These are phyloP conservation scores for Penicillium daleae DNA, from an alignment of 495 filamentous ascomycete genomes.

Conservation along the genomic window DNA sequence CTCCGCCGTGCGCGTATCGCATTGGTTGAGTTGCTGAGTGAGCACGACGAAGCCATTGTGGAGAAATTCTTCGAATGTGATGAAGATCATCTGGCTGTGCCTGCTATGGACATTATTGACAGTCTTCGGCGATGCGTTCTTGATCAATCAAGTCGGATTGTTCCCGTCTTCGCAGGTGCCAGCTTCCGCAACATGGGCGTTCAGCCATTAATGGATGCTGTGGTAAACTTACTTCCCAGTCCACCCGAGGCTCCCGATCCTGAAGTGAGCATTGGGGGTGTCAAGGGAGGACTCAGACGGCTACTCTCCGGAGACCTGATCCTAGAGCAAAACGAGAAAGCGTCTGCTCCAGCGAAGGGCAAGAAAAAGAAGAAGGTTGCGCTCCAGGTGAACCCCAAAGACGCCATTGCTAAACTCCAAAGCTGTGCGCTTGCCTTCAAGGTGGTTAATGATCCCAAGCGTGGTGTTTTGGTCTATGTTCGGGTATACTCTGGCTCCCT, in stretches of 20 bases:
- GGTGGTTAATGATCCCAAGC: constrained; percentile 84
- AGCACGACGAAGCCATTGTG: constrained; percentile 84
- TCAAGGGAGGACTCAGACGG: constrained; percentile 53
- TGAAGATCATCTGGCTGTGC: constrained; percentile 70
- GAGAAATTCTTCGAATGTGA: constrained; percentile 79
- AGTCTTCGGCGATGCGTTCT: constrained; percentile 76
- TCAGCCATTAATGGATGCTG: constrained; percentile 86
- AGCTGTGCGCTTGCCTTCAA: constrained; percentile 94
- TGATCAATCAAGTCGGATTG: constrained; percentile 56
- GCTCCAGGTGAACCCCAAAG: constrained; percentile 44
- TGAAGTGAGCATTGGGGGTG: constrained; percentile 68
- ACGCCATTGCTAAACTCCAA: constrained; percentile 67
- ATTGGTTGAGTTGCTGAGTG: constrained; percentile 81
- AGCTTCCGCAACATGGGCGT: constrained; percentile 95
- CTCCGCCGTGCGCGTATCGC: constrained; percentile 73
- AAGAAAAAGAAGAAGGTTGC: constrained; percentile 48
- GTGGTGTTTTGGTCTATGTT: constrained; percentile 89
- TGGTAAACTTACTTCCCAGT: constrained; percentile 83
- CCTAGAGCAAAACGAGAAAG: constrained; percentile 43
- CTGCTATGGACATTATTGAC: constrained; percentile 64
- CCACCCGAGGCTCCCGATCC: constrained; percentile 78
- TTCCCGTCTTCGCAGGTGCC: constrained; percentile 89
- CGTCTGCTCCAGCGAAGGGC: constrained; percentile 38
- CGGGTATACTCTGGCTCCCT: constrained; percentile 88
- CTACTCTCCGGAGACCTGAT: constrained; percentile 57